These are phyloP conservation scores for Ceratocystis lukuohia DNA, from an alignment of 2,329 filamentous ascomycete genomes.

Conservation along the genomic window DNA sequence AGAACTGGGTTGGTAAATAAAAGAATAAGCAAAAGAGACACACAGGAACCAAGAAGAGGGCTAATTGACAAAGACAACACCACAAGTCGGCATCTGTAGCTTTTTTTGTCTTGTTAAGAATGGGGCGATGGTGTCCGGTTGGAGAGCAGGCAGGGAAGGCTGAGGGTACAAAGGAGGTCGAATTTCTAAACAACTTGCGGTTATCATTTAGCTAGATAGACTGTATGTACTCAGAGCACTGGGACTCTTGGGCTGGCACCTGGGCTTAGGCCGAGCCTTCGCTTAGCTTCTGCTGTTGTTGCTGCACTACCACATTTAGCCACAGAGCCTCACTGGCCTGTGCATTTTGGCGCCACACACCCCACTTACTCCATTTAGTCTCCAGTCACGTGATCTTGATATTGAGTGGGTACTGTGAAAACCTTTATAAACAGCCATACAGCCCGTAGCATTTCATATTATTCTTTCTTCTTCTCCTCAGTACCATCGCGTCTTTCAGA, in stretches of 20 bases:
- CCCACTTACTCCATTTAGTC: background rate
- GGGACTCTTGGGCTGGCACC: too few relatives aligned
- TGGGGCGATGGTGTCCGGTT: conserved; percentile 17
- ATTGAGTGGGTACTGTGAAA: conserved; percentile 8
- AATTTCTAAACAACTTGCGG: conserved; percentile 5
- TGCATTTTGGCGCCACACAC: conserved; percentile 9
- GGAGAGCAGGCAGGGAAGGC: conserved; percentile 15
- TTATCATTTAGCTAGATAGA: background rate
- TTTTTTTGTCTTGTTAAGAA: background rate
- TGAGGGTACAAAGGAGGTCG: conserved; percentile 5
- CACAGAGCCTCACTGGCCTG: background rate
- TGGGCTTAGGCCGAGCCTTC: too few relatives aligned
- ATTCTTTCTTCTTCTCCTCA: conserved; percentile 31
- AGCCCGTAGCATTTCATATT: conserved; percentile 18
- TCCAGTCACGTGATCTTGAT: background rate
- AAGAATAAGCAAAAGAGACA: conserved; percentile 1
- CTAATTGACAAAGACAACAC: conserved; percentile 3
- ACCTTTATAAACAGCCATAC: conserved; percentile 19
- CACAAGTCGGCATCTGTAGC: background rate
- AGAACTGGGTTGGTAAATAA: background rate
- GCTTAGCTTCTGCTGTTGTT: too few relatives aligned
- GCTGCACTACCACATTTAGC: background rate
- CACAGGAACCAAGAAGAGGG: conserved; percentile 8
- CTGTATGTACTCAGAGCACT: too few relatives aligned
- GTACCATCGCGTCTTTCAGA: conserved; percentile 64